Percentiles rank a stretch among this genome's conserved stretches.
phyloP scores from a whole-genome alignment of 1,284 basidiomycete genomes.

The Heterobasidion occidentale region DNA sequence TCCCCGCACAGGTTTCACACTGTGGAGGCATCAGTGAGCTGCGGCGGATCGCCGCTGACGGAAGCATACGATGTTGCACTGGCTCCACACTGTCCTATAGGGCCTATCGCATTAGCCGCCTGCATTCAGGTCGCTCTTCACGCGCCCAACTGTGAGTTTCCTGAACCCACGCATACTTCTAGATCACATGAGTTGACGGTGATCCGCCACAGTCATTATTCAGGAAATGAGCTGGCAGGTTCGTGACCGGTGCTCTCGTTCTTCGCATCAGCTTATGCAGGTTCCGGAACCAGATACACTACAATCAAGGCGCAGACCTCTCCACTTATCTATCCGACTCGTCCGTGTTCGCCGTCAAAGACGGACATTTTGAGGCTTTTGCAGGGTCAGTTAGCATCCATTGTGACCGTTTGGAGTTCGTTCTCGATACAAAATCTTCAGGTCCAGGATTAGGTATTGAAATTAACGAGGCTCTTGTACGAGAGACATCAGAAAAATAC shows the following conservation, averaged over 20 bases:
- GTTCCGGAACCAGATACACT: constrained; percentile 48
- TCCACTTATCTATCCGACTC: constrained; percentile 58
- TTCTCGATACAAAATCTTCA: constrained; percentile 12
- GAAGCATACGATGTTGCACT: constrained; percentile 63
- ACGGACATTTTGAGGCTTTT: constrained; percentile 54
- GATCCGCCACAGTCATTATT: constrained; percentile 37
- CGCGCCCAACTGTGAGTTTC: constrained; percentile 43
- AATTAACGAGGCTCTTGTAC: constrained; percentile 59
- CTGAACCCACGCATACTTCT: neutral
- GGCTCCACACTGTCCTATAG: constrained; percentile 57
- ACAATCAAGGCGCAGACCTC: constrained; percentile 65
- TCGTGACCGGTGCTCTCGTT: constrained; percentile 2
- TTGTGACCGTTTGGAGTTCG: neutral
- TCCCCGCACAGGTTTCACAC: constrained; percentile 39
- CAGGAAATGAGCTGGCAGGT: constrained; percentile 66
- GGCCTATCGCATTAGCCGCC: constrained; percentile 70
- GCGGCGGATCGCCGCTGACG: constrained; percentile 61
- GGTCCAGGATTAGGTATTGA: constrained; percentile 64
- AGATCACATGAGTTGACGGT: neutral
- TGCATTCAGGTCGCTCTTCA: constrained; percentile 51
- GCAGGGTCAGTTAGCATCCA: constrained; percentile 25
- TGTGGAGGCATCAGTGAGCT: constrained; percentile 73
- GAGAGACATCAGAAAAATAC: constrained; percentile 34
- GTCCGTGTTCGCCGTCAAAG: constrained; percentile 50
- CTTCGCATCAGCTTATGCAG: neutral